Conservation (phyloP, 306 rosid species). For the Acacia confusa region DNA sequence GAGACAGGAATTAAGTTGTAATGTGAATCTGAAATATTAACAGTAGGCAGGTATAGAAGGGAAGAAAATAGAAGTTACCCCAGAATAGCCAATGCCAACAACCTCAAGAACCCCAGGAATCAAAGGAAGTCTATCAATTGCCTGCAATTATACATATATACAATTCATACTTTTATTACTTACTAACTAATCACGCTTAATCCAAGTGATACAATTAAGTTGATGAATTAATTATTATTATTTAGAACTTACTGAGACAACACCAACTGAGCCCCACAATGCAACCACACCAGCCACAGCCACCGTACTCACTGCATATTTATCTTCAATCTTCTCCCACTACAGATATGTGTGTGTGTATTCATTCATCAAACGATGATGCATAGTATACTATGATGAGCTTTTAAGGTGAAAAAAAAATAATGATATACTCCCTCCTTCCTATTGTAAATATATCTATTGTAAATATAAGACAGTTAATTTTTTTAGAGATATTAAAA, state of each 20-base stretch:
- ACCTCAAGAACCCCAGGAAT: conserved; percentile 86
- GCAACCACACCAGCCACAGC: conserved; percentile 61
- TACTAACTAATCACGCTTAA: background rate
- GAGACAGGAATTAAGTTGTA: no score
- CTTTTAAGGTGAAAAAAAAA: no score
- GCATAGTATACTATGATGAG: no score
- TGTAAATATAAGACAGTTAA: no score
- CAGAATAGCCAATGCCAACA: conserved; percentile 87
- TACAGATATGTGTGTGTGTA: background rate
- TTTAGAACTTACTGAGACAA: conserved; percentile 63
- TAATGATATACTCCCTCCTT: no score
- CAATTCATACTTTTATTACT: background rate
- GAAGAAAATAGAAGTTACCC: conserved; percentile 35
- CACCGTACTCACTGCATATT: conserved; percentile 81
- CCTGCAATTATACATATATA: conserved; percentile 46
- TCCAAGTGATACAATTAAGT: background rate
- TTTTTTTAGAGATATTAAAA: no score
- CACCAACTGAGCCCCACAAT: conserved; percentile 68
- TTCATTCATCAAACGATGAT: background rate
- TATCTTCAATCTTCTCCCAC: conserved; percentile 97
- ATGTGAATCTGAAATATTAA: no score
- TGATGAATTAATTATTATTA: background rate
- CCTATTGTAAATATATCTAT: no score
- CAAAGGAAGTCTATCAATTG: conserved; percentile 90
- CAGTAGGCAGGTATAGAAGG: background rate